Evolutionary conservation across 2,329 filamentous ascomycete species (phyloP).

Genomic region (Cladobotryum mycophilum): DNA sequence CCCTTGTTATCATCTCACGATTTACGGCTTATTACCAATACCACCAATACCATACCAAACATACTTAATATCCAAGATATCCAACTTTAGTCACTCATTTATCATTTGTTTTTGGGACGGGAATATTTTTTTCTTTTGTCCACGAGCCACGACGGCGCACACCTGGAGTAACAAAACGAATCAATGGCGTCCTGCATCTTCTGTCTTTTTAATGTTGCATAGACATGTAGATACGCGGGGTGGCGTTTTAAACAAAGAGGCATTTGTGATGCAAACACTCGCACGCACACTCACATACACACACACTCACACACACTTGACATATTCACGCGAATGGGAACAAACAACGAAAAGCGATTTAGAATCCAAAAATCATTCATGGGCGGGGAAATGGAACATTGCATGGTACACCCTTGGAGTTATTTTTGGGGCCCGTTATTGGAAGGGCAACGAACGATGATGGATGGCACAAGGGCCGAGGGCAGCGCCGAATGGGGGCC

Average conservation of each 20-base stretch:
- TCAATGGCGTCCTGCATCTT: not conserved
- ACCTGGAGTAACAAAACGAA: constrained; percentile 4
- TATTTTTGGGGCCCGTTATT: no score
- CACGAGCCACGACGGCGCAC: constrained; percentile 3
- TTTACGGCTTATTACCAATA: not conserved
- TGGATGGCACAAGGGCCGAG: no score
- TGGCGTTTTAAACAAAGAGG: not conserved
- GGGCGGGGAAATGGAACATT: no score
- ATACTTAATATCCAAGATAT: constrained; percentile 13
- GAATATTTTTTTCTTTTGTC: constrained; percentile 1
- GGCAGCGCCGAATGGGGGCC: no score
- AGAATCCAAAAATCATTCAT: no score
- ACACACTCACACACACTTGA: not conserved
- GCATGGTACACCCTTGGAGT: no score
- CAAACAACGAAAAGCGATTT: no score
- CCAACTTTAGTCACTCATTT: constrained; percentile 13
- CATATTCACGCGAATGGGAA: not conserved
- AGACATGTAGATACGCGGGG: not conserved
- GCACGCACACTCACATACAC: not conserved
- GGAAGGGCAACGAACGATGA: no score
- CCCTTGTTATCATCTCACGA: constrained; percentile 6
- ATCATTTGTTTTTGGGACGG: constrained; percentile 2
- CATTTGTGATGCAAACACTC: not conserved
- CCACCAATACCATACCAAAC: constrained; percentile 8
- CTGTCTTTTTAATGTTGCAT: not conserved